Evolutionary conservation across 1,284 basidiomycete species (phyloP).

Genomic region (Fomitopsis betulina): DNA sequence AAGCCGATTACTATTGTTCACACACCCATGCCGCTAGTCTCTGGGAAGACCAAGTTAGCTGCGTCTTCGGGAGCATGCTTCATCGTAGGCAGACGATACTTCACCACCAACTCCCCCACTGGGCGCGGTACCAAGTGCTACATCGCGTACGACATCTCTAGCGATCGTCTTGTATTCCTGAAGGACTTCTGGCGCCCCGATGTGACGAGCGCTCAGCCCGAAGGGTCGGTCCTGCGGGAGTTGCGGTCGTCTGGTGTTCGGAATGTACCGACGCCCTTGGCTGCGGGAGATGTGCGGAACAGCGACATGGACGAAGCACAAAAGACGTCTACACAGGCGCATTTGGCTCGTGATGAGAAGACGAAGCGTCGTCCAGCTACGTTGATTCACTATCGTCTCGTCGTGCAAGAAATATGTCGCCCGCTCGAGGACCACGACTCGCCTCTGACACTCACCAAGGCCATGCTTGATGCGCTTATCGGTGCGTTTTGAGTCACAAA

Average conservation of each 20-base stretch:
- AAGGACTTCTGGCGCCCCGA: neutral
- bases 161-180: neutral
- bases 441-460: neutral
- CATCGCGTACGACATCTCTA: neutral
- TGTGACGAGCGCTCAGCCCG: neutral
- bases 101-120: neutral
- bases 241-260: neutral
- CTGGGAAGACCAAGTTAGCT: no score
- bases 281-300: slow-evolving; percentile 1
- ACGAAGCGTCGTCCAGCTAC: neutral
- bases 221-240: neutral
- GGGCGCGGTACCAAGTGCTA: slow-evolving; percentile 1
- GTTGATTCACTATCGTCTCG: slow-evolving; percentile 3
- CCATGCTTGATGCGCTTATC: neutral
- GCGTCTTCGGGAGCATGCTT: no score
- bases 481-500: slow-evolving; percentile 5
- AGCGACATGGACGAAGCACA: neutral
- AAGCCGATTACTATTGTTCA: no score
- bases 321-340: neutral
- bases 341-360: neutral
- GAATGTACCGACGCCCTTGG: slow-evolving; percentile 4
- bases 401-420: slow-evolving; percentile 6
- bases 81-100: neutral
- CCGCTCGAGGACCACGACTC: slow-evolving; percentile 1
- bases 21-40: no score